Base-by-base conservation (phyloP, 2,329 filamentous ascomycete species). In the Ilyonectria sp. region DNA sequence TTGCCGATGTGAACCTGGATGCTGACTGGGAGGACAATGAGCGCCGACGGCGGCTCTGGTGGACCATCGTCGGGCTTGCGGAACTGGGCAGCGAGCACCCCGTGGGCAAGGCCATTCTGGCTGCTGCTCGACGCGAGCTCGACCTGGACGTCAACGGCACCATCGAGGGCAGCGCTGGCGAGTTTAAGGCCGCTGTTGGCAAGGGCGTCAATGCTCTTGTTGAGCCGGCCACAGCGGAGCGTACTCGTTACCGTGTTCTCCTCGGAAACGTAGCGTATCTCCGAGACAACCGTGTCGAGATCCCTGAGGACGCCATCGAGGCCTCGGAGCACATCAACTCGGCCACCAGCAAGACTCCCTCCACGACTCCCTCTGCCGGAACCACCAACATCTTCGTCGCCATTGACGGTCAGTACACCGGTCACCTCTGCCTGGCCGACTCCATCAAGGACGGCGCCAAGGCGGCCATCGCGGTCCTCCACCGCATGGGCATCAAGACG, bases 61-160 rank as follows among this genome's bases (percentile, higher is more conserved):
- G 96, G 96, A 90, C 93, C n/a, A 87, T 98, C 68, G 90, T 99
- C 63, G 96, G 95, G 50, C 90, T 98, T n/a, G 92, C 95, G 0
- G 96, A 99, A 83, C 94, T 94, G 89, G 93, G 94, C 71, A 97
- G 94, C 76, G 96, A 99, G 81, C 96, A 99, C 78, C 96, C 96
- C 1, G 93, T 98, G 63, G 96, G 95, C n/a, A 94, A 91, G 75
- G 95, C 96, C 15, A 93, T 98, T 58, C 85, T 97, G 6, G 82
- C 83, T 1, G 90, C 91, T 31, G 94, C 95, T 4, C 95, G 93
- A 74, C 84, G 88, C 2, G 90, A 95, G 78, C 89, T 98, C 9
- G 90, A 90, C 4, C 80, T 97, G 44, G 90, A 89, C 17, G 79
- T 86, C 2, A 94, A 97, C 65, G 92, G 89, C 8, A 88, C 90